Conservation (phyloP, 2,329 filamentous ascomycete species). For the Sporothrix humicola region DNA sequence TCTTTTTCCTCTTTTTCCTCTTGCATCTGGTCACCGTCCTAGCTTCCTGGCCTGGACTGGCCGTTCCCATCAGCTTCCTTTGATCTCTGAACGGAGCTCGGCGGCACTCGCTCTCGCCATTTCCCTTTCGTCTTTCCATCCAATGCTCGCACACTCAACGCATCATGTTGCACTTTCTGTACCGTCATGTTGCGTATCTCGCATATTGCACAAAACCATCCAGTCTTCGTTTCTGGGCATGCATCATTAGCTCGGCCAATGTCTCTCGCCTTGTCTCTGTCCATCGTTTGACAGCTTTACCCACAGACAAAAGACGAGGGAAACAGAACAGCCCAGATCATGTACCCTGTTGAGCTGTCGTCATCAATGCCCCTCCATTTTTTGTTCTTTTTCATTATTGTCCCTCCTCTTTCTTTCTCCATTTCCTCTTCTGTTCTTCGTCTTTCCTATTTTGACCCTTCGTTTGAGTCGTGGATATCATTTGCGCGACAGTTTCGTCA, state of each 20-base stretch:
- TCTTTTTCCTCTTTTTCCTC: background rate
- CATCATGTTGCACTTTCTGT: too few relatives aligned
- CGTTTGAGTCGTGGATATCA: background rate
- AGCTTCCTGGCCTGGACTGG: background rate
- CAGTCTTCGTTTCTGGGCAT: background rate
- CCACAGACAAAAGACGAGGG: background rate
- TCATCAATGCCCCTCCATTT: conserved; percentile 20
- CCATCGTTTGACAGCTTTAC: conserved; percentile 12
- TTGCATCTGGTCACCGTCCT: conserved; percentile 9
- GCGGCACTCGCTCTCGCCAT: conserved; percentile 18
- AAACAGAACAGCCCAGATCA: background rate
- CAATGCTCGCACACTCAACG: background rate
- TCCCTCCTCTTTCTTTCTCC: background rate
- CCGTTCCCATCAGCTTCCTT: background rate
- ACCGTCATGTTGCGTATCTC: too few relatives aligned
- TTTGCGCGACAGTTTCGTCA: conserved; percentile 19
- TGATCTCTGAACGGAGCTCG: background rate
- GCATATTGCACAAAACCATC: background rate
- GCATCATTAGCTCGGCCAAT: background rate
- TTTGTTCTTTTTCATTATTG: background rate
- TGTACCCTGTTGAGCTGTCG: conserved; percentile 24
- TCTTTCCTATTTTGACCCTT: background rate
- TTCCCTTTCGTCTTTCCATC: too few relatives aligned
- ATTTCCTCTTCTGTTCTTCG: background rate
- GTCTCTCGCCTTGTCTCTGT: background rate